Evolutionary conservation across 176 grass and related monocot species (phyloP), one percentile per base, ranked within the genome.

Genomic region (Luzula sylvatica): DNA sequence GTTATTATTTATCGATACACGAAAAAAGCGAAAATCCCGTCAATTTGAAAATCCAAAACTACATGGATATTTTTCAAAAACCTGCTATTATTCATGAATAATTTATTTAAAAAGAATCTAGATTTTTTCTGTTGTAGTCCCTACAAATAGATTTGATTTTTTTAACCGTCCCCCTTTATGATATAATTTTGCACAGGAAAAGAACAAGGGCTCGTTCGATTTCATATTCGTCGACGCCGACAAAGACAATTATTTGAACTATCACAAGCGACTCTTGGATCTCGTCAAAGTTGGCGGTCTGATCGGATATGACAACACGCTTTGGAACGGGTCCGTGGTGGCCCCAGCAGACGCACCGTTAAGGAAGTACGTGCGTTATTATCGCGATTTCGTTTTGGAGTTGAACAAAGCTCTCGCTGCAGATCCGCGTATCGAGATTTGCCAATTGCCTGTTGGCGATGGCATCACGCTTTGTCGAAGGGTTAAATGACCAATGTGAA

Each of bases 201-300:
- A 45, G 7, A 69, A 76, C 65, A 30, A 28, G 3, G 82, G 58
- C 1, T 8, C 20, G 1, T 81, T 85, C 35, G 86, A 92, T 65
- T 92, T 92, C 54, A 81, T 74, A 1, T 92, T 85, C 45, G 73
- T 85, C 0, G 87, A 92, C 32, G 80, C 80, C 0, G 86, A 84
- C 54, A 92, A 92, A 67, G 17, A 23, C 7, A 81, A 81, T 65
- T 84, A 92, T 54, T 12, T 39, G 1, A 39, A 42, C 21, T 84
- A 92, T 66, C 86, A 92, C 43, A 48, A 74, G 50, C 56, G 71
- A 61, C 35, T 75, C 42, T 27, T 85, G 0, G 14, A 46, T 0
- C 64, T 92, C 5, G 72, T 92, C 19, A 65, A 59, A 32, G 42
- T 92, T 0, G 80, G 86, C 0, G 80, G 86, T 5, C 35, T 56